Conservation (phyloP, 257 asterid genomes). For the Cruciata laevipes region DNA sequence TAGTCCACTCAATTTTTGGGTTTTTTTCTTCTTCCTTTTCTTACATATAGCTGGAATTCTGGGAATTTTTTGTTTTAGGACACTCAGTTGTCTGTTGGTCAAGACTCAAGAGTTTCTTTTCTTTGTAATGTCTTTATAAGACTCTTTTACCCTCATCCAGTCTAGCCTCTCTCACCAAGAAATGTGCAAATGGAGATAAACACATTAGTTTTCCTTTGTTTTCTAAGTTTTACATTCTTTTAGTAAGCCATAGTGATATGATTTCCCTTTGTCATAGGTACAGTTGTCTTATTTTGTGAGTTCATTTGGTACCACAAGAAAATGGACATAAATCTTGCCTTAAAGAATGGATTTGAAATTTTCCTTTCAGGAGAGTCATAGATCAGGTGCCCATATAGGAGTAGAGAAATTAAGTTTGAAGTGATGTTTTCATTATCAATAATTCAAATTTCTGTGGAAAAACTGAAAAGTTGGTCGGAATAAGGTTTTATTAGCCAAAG, state of each 20-base stretch:
- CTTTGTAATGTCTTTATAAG: neutral
- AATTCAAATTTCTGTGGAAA: neutral
- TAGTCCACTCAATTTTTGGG: conserved; percentile 27
- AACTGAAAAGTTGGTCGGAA: neutral
- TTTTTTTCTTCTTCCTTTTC: neutral
- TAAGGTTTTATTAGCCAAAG: neutral
- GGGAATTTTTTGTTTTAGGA: conserved; percentile 19
- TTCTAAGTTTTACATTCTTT: no score
- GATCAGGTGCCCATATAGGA: neutral
- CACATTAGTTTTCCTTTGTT: neutral
- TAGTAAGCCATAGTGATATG: neutral
- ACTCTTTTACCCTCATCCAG: neutral
- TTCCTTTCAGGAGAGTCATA: neutral
- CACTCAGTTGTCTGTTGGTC: conserved; percentile 3
- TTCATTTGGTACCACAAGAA: neutral
- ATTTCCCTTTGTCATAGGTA: neutral
- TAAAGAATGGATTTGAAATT: no score
- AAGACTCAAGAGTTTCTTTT: conserved; percentile 11
- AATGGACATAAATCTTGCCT: neutral
- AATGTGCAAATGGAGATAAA: neutral
- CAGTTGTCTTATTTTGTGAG: no score
- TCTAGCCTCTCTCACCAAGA: conserved; percentile 9
- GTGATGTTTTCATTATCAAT: neutral
- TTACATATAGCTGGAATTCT: neutral
- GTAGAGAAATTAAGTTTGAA: neutral